phyloP scores from a whole-genome alignment of 805 yeast species.

The Candida pseudoglaebosa region DNA sequence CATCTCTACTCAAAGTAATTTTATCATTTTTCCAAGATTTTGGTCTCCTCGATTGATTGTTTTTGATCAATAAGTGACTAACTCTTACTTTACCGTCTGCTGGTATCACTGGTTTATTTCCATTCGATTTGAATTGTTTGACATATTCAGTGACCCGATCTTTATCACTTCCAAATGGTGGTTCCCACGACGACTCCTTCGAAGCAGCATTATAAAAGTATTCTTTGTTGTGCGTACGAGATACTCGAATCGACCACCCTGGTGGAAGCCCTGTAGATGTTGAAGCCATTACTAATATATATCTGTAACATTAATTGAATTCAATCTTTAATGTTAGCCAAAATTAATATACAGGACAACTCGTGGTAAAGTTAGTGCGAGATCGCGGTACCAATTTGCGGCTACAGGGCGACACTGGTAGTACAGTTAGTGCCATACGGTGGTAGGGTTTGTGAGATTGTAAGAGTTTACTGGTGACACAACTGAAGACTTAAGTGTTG shows the following conservation, averaged over 20 bases:
- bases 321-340: no score
- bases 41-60: conserved; percentile 80
- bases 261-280: conserved; percentile 72
- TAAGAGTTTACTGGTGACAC: no score
- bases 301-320: no score
- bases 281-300: conserved; percentile 7
- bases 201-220: conserved; percentile 73
- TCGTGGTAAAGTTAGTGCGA: neutral
- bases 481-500: no score
- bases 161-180: conserved; percentile 79
- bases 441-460: no score
- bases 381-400: neutral
- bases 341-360: neutral
- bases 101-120: conserved; percentile 43
- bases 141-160: conserved; percentile 56
- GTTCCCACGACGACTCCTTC: conserved; percentile 81
- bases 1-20: conserved; percentile 78
- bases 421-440: no score
- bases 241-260: conserved; percentile 77
- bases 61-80: conserved; percentile 80
- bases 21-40: conserved; percentile 82
- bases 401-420: no score
- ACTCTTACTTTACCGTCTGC: conserved; percentile 64
- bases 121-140: conserved; percentile 28
- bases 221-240: conserved; percentile 78